A percentile compares a stretch with the other conserved stretches of the same genome.
Evolutionary conservation across 192 early-diverging fungal species (phyloP).

Genomic region (Coemansia sp.): DNA sequence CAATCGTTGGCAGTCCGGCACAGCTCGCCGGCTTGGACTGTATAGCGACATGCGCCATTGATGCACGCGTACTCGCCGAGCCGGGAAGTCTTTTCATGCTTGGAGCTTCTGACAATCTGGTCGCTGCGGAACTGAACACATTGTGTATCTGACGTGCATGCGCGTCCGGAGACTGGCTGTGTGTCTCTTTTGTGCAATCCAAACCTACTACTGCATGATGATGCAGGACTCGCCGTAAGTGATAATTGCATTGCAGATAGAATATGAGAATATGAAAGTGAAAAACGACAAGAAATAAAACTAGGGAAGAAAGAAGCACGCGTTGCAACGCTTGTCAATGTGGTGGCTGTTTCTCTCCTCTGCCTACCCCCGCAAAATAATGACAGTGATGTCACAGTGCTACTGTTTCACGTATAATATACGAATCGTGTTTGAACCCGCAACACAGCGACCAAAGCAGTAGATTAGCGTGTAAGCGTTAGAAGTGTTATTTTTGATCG

Average conservation of each 20-base stretch:
- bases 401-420: too few species aligned
- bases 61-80: slow-evolving; percentile 62
- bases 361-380: background rate
- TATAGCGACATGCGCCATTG: slow-evolving; percentile 57
- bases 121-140: slow-evolving; percentile 40
- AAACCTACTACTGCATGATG: background rate
- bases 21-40: slow-evolving; percentile 58
- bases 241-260: slow-evolving; percentile 6
- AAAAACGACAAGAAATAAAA: background rate
- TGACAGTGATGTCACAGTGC: slow-evolving; percentile 1
- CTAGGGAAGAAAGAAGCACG: background rate
- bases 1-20: slow-evolving; percentile 58
- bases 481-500: too few species aligned
- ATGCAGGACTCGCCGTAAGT: background rate
- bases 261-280: background rate
- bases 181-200: background rate
- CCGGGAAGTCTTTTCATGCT: slow-evolving; percentile 29
- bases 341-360: slow-evolving; percentile 4
- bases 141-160: slow-evolving; percentile 38
- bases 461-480: too few species aligned
- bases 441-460: too few species aligned
- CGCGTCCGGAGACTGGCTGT: slow-evolving; percentile 12
- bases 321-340: slow-evolving; percentile 3
- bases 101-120: slow-evolving; percentile 17
- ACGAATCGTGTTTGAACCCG: too few species aligned